Base-by-base conservation (phyloP, 2,329 filamentous ascomycete genomes). In the Lasiodiplodia sp. region DNA sequence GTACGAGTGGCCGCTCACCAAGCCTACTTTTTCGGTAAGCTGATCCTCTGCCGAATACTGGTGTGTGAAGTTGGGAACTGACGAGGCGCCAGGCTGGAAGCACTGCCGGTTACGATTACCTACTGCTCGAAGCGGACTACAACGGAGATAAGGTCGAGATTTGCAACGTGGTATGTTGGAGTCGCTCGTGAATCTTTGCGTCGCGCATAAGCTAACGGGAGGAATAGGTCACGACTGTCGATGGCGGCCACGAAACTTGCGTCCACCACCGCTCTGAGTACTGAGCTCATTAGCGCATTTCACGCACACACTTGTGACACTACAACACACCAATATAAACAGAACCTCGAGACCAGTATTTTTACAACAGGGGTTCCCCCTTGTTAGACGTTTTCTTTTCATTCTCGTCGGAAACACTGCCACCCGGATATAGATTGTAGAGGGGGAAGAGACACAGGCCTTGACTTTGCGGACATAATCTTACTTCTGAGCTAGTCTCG, bases 1-100 rank as follows among this genome's bases (percentile, higher is more conserved):
- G 8, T 58, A 40, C 37, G 34, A 58, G 34, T 58, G 34, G 34
- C 56, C 56, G 8, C 56, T 58, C n/a, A 58, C 56, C 10, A 37
- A 58, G 3, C 56, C 56, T 21, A 37, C 34, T 10, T 58, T 40
- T 34, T 23, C 56, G 1, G 56, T 58, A 16, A 4, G 25, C 25
- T 28, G 40, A 37, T 40, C 3, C 11, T 12, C 21, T 56, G 11
- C 2, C 14, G n/a, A 21, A n/a, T 21, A 51, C 5, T 28, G 28
- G 4, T 4, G 5, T 6, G 28, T 28, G 28, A 7, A 28, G 4
- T 28, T 28, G 28, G n/a, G 6, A 51, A 31, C 56, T 58, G 21
- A 58, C 34, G n/a, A 16, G 16, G 38, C 2, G 2, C 4, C 21
- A 58, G 56, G 56, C 14, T n/a, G 53, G 21, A n/a, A 0, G 16